Evolutionary conservation across 495 filamentous ascomycete genomes (phyloP), one percentile per base, ranked within the genome.

Genomic region (Hypoxylon perforatum): DNA sequence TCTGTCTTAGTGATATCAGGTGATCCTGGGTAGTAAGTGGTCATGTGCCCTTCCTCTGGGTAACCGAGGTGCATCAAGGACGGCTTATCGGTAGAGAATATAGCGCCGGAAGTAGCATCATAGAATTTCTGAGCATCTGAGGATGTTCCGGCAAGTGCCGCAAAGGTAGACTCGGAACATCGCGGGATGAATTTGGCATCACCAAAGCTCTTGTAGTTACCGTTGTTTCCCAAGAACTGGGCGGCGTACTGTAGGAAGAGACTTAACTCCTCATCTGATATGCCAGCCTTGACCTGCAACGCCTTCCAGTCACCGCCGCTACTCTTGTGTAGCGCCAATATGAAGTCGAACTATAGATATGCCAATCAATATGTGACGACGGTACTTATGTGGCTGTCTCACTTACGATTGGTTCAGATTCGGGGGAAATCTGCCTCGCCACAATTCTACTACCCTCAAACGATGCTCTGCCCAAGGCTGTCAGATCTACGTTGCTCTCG

Each of bases 201-300:
- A 33, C 95, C 95, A 67, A 97, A 97, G 25, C 90, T 91, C 79
- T 97, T 97, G 81, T 96, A 99, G 76, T 99, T 99, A 45, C 95
- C 95, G 47, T 84, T 79, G 73, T 97, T 98, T 22, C 93, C 93
- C 6, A 99, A 81, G 75, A 98, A 95, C 72, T 94, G 91, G 2
- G 90, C 88, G 1, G 93, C 82, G 77, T 98, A 99, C 76, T 94
- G 87, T 22, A 97, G 80, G 79, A 96, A 97, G 65, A 87, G 84
- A 9, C 84, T 82, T 22, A 97, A 74, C 42, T 92, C 84, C 44
- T 89, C 84, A 22, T 90, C 80, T 28, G 85, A 89, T 49, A 96
- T 81, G 14, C 87, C 86, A 15, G 91, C 89, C 66, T 91, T 86
- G 41, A 84, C 76, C 33, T 86, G 86, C 18, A 96, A 82, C 5